Evolutionary conservation across 176 grass and related monocot species (phyloP), one percentile per base, ranked within the genome.

Genomic region (Avena insularis): DNA sequence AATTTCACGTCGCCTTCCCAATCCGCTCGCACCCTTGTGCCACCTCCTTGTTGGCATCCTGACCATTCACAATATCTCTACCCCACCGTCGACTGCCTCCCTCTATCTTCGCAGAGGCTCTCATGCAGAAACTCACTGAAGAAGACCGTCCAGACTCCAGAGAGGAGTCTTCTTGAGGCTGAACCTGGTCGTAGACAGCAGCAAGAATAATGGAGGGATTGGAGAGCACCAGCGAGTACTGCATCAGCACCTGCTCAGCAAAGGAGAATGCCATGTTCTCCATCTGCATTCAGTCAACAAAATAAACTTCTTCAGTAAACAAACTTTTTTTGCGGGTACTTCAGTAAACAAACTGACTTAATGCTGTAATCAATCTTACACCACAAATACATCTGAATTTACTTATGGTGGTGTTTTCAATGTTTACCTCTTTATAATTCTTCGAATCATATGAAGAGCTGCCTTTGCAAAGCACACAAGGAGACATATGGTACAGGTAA

Each of bases 241-340:
- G 95, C 90, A 98, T 87, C 73, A 98, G 60, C 9, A 82, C 84
- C 86, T 95, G 68, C 38, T 98, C 95, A 17, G 95, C 88, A 13
- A 95, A 98, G 88, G 95, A 98, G 79, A 91, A 98, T 16, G 92
- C 81, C 88, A 93, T 92, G 23, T 95, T 87, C 48, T 95, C 93
- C 93, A 97, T 83, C 95, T 97, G 87, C 81, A 46, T 46, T 19
- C 87, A 79, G 21, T 55, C 25, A 83, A 71, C 23, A 23, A 63
- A 1, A 10, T 54, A 72, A 54, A 86, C 40, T 19, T 59, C 45
- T 38, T 38, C 36, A 46, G 45, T 46, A 33, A 33, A 33, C 31
- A 33, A 33, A 33, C 31, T 33, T 33, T 33, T 33, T 33, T 33
- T 33, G 31, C 31, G 31, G 31, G 31, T 33, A 33, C 31, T 33